Conservation (phyloP, 1,139 yeast species). For the Nadsonia commutata region DNA sequence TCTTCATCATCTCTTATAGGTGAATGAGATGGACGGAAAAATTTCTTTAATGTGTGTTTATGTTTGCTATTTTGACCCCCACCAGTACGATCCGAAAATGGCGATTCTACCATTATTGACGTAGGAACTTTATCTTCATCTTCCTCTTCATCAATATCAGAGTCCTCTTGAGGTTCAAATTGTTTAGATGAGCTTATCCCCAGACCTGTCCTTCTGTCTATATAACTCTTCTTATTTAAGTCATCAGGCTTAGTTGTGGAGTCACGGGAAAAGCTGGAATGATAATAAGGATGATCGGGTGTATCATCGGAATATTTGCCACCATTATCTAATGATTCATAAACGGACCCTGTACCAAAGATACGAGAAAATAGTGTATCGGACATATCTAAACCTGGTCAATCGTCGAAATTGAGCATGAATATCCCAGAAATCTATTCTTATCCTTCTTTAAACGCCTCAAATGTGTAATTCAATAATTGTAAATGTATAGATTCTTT, state of each 20-base stretch:
- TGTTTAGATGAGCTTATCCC: no score
- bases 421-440: no score
- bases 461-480: no score
- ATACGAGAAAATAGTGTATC: not conserved
- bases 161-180: no score
- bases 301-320: not conserved
- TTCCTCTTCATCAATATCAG: not conserved
- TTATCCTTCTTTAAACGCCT: no score
- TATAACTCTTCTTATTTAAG: no score
- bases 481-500: no score
- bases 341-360: not conserved
- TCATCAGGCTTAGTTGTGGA: no score
- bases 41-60: not conserved
- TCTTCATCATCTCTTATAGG: not conserved
- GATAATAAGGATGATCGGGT: not conserved
- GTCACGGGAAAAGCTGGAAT: no score
- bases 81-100: not conserved
- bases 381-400: no score
- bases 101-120: not conserved
- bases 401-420: no score
- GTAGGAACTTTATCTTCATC: conserved; percentile 1
- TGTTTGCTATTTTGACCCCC: not conserved
- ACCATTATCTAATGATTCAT: not conserved
- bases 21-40: not conserved
- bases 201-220: no score